Evolutionary conservation across 805 yeast species (phyloP).

Genomic region (Peterozyma xylosa): DNA sequence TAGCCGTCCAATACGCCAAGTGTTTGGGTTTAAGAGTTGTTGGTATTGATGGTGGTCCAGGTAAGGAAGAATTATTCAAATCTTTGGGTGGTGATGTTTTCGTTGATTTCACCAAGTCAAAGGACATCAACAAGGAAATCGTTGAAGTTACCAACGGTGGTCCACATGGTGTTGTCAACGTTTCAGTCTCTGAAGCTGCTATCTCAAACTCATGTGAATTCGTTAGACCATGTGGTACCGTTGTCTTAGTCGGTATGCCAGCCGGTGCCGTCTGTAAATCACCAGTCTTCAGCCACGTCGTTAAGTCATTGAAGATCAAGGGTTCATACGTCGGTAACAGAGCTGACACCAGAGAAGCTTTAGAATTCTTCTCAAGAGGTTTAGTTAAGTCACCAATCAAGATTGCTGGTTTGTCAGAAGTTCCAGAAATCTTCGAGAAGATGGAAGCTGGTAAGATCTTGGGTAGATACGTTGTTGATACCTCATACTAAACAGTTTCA

Average conservation of each 20-base stretch:
- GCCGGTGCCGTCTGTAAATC: constrained; percentile 48
- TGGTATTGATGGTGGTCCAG: constrained; percentile 43
- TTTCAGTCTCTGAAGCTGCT: constrained; percentile 43
- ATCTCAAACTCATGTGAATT: constrained; percentile 34
- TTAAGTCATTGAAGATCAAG: constrained; percentile 43
- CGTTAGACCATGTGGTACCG: constrained; percentile 47
- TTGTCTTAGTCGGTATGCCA: constrained; percentile 56
- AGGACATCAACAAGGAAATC: constrained; percentile 32
- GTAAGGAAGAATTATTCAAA: constrained; percentile 31
- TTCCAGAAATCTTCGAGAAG: constrained; percentile 38
- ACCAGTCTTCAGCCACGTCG: constrained; percentile 46
- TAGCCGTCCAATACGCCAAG: constrained; percentile 42
- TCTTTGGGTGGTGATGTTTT: constrained; percentile 38
- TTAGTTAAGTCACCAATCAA: constrained; percentile 46
- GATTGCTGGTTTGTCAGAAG: constrained; percentile 44
- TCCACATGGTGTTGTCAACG: constrained; percentile 45
- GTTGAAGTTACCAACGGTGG: constrained; percentile 39
- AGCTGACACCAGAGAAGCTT: constrained; percentile 52
- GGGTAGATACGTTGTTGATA: constrained; percentile 61
- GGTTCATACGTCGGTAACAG: constrained; percentile 59
- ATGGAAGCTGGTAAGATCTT: constrained; percentile 58
- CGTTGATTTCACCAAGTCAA: constrained; percentile 34
- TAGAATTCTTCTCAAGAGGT: constrained; percentile 47
- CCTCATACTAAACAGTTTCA: constrained; percentile 21
- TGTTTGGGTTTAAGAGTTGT: constrained; percentile 42